Conservation (phyloP, 2,329 filamentous ascomycete species). For the Colletotrichum agaves region DNA sequence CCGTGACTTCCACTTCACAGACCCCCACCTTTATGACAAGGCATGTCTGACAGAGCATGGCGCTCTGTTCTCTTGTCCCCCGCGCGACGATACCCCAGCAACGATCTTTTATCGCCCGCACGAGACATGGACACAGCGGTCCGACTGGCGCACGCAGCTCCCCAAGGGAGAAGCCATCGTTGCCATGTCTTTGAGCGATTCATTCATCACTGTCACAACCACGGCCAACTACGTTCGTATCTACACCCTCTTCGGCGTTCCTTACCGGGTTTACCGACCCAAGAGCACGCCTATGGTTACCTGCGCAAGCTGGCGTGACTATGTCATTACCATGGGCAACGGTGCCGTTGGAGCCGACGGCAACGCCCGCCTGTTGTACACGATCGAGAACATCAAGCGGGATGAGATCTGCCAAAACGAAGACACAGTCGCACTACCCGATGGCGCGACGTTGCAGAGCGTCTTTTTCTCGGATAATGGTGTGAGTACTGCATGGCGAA, state of each 20-base stretch:
- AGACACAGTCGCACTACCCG: slow-evolving; percentile 86
- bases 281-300: slow-evolving; percentile 92
- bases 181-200: slow-evolving; percentile 90
- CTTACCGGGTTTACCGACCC: slow-evolving; percentile 88
- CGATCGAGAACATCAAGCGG: slow-evolving; percentile 92
- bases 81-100: slow-evolving; percentile 68
- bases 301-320: slow-evolving; percentile 94
- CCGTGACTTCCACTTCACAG: slow-evolving; percentile 96
- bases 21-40: slow-evolving; percentile 95
- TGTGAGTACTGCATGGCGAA: slow-evolving; percentile 59
- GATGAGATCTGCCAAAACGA: slow-evolving; percentile 96
- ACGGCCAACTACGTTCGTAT: slow-evolving; percentile 89
- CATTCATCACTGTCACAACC: slow-evolving; percentile 90
- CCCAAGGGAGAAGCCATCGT: slow-evolving; percentile 87
- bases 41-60: slow-evolving; percentile 90
- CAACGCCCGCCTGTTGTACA: slow-evolving; percentile 82
- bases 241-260: slow-evolving; percentile 92
- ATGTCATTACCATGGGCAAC: slow-evolving; percentile 96
- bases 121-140: slow-evolving; percentile 92
- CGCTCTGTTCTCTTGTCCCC: slow-evolving; percentile 84
- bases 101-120: slow-evolving; percentile 97
- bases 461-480: slow-evolving; percentile 94
- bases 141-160: slow-evolving; percentile 90
- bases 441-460: slow-evolving; percentile 77
- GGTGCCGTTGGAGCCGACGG: slow-evolving; percentile 86